Conservation (phyloP, 179 eudicot species). For the Gypsophila paniculata region DNA sequence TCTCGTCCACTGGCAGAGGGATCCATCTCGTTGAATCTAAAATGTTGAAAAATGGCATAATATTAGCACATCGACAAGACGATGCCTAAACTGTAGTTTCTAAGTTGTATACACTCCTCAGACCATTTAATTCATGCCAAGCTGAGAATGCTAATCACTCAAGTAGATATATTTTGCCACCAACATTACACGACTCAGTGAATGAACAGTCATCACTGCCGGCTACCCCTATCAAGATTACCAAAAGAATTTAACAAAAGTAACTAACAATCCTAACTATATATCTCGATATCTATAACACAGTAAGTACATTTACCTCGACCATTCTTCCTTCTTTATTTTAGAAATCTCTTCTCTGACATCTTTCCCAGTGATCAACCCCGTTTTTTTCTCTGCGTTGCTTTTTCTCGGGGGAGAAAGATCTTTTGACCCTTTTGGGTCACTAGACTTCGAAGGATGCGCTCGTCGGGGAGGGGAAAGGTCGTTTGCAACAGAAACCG, state of each 20-base stretch:
- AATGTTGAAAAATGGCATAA: slow-evolving; percentile 4
- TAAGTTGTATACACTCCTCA: too few relatives aligned
- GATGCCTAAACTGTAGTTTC: background rate
- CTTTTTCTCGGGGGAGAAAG: slow-evolving; percentile 67
- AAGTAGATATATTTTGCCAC: background rate
- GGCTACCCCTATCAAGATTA: background rate
- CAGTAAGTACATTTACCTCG: slow-evolving; percentile 43
- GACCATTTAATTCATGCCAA: too few relatives aligned
- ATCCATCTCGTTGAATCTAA: slow-evolving; percentile 72
- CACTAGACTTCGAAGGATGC: slow-evolving; percentile 21
- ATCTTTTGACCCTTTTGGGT: slow-evolving; percentile 32
- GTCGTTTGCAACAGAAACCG: slow-evolving; percentile 21
- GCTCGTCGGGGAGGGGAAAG: slow-evolving; percentile 49
- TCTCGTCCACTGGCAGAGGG: slow-evolving; percentile 70
- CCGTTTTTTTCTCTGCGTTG: slow-evolving; percentile 46
- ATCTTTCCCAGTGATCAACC: slow-evolving; percentile 64
- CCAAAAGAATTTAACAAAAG: background rate
- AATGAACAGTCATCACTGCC: background rate
- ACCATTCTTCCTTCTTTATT: slow-evolving; percentile 48
- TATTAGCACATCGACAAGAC: slow-evolving; percentile 16
- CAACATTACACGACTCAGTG: background rate
- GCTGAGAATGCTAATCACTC: slow-evolving; percentile 10
- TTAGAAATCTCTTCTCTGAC: slow-evolving; percentile 59
- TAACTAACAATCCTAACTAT: background rate
- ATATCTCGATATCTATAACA: background rate